Base-by-base conservation (phyloP, 495 filamentous ascomycete genomes). In the Tuber microsphaerosporum region DNA sequence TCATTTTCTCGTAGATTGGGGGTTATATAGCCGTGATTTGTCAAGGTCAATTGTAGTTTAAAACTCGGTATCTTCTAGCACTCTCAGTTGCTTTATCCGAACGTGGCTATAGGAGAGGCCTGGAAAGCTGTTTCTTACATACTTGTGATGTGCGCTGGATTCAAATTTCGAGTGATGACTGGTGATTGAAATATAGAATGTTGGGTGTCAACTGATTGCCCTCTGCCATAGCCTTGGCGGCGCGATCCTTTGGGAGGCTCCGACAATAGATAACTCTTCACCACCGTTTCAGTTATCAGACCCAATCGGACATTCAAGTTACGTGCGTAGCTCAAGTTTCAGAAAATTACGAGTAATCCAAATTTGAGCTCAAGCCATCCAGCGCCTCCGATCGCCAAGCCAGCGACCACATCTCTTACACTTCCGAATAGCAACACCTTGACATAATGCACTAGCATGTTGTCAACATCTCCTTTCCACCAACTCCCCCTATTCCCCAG, bases 1-100 rank as follows among this genome's bases (percentile, higher is more conserved):
- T 81, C 17, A 73, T 81, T 31, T 81, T 79, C 74, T 71, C 73
- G 43, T 71, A 71, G 70, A 9, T 34, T 41, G 69, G 37, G n/a
- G 37, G 17, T 68, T 71, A 37, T 44, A 39, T 56, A 1, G 26
- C 12, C 19, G 26, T 65, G 4, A 14, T 65, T 65, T 65, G 26
- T 65, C 26, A 65, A 34, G 56, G 26, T 19, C 16, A 65, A 65
- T 65, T 65, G 56, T 19, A 19, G 14, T 17, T 17, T 34, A 65
- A 8, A 31, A 4, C 26, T 65, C 34, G 4, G 22, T 26, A 0
- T 26, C 10, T 16, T 34, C 56, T 34, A 26, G 56, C 26, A 9
- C 12, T 34, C n/a, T 34, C 56, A 31, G n/a, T 5, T 61, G 26
- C 6, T 65, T 14, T 31, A 6, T 1, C 56, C 4, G 14, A 31